A percentile compares a stretch with the other conserved stretches of the same genome.
Conservation (phyloP, 2,329 filamentous ascomycete species). For the Blumeriella jaapii region DNA sequence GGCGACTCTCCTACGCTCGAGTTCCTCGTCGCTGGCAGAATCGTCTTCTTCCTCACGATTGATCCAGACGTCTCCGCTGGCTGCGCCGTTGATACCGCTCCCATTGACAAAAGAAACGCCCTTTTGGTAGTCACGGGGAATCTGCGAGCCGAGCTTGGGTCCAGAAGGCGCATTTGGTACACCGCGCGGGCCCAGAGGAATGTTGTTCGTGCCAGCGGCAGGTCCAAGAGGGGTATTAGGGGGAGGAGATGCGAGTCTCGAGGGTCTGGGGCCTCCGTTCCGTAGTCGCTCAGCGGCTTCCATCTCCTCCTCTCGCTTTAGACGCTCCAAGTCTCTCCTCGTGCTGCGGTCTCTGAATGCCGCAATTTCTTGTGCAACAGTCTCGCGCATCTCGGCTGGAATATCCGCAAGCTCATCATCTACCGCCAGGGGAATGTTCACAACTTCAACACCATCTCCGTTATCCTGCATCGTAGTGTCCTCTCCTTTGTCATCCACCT, state of each 20-base stretch:
- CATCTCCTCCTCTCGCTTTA: slow-evolving; percentile 82
- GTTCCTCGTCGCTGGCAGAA: slow-evolving; percentile 75
- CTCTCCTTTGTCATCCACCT: slow-evolving; percentile 47
- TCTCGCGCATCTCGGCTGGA: slow-evolving; percentile 89
- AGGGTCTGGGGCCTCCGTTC: slow-evolving; percentile 52
- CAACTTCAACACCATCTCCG: slow-evolving; percentile 63
- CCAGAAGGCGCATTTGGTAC: slow-evolving; percentile 67
- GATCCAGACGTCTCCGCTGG: slow-evolving; percentile 34
- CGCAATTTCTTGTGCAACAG: slow-evolving; percentile 85
- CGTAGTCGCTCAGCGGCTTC: slow-evolving; percentile 74
- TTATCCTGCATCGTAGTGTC: slow-evolving; percentile 61
- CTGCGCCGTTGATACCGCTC: slow-evolving; percentile 49
- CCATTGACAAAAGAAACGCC: slow-evolving; percentile 77
- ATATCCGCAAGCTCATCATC: slow-evolving; percentile 96
- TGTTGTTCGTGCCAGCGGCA: slow-evolving; percentile 55
- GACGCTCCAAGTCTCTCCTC: slow-evolving; percentile 74
- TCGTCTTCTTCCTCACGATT: slow-evolving; percentile 75
- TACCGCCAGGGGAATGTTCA: slow-evolving; percentile 75
- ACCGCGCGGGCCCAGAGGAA: slow-evolving; percentile 63
- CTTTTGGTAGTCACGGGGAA: slow-evolving; percentile 62
- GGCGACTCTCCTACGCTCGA: slow-evolving; percentile 59
- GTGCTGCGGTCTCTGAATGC: slow-evolving; percentile 90
- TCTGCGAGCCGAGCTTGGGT: slow-evolving; percentile 50
- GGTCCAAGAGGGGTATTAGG: slow-evolving; percentile 42
- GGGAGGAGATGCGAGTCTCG: slow-evolving; percentile 60